Conservation (phyloP, 495 filamentous ascomycete genomes). For the Pseudoneurospora amorphoporcata region DNA sequence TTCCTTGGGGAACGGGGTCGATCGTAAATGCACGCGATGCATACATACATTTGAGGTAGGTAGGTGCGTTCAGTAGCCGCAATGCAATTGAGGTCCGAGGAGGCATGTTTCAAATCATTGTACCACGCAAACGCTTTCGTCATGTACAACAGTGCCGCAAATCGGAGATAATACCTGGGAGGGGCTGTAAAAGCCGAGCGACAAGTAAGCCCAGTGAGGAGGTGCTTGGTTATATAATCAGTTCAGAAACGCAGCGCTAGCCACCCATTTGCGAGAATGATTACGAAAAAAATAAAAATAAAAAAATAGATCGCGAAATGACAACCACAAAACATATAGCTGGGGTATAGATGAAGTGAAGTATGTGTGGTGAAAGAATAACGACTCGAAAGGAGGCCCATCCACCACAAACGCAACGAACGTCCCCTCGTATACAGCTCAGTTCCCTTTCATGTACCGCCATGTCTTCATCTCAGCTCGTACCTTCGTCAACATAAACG, state of each 20-base stretch:
- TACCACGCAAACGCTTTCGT: background rate
- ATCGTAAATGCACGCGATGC: background rate
- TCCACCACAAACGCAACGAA: background rate
- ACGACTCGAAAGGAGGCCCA: background rate
- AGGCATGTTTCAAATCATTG: background rate
- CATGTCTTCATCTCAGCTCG: background rate
- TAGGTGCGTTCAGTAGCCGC: background rate
- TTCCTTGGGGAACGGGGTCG: background rate
- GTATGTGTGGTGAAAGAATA: background rate
- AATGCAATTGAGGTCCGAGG: background rate
- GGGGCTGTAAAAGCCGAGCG: background rate
- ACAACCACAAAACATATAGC: conserved; percentile 4
- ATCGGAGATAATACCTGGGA: background rate
- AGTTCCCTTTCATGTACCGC: background rate
- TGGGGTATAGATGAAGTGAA: background rate
- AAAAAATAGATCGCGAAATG: background rate
- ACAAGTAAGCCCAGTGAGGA: background rate
- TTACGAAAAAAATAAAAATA: background rate
- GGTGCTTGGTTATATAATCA: background rate
- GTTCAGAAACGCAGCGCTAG: background rate
- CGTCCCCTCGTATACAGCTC: background rate
- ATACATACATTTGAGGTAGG: background rate
- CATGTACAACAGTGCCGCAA: background rate
- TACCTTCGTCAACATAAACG: background rate
- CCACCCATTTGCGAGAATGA: background rate